Evolutionary conservation across 2,329 filamentous ascomycete species (phyloP).

Genomic region (Tolypocladium sp.): DNA sequence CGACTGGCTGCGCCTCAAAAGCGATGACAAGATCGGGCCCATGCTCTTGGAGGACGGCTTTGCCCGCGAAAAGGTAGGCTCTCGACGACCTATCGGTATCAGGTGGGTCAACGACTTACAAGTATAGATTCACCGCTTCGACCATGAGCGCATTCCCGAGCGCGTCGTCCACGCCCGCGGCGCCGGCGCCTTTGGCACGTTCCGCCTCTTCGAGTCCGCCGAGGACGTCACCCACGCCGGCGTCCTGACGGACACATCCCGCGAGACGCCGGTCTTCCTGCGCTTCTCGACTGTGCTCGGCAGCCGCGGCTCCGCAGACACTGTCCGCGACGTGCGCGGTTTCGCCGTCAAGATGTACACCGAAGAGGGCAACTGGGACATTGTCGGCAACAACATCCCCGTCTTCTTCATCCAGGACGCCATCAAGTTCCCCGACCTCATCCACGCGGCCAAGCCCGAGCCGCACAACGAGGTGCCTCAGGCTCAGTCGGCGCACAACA

Average conservation of each 20-base stretch:
- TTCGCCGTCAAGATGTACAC: constrained; percentile 62
- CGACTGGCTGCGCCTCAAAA: constrained; percentile 63
- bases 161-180: constrained; percentile 63
- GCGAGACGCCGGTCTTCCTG: constrained; percentile 32
- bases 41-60: constrained; percentile 56
- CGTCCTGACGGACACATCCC: constrained; percentile 45
- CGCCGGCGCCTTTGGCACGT: constrained; percentile 61
- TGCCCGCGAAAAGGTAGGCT: constrained; percentile 54
- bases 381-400: constrained; percentile 60
- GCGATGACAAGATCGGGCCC: constrained; percentile 56
- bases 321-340: constrained; percentile 72
- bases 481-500: constrained; percentile 62
- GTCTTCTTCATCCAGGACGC: constrained; percentile 64
- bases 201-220: constrained; percentile 56
- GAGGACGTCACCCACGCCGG: constrained; percentile 59
- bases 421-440: constrained; percentile 55
- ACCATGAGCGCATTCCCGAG: constrained; percentile 47
- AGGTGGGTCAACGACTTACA: constrained; percentile 2
- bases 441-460: constrained; percentile 62
- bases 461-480: constrained; percentile 68
- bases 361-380: constrained; percentile 60
- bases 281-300: constrained; percentile 74
- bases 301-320: constrained; percentile 68
- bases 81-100: too few species aligned
- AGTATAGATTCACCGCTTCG: constrained; percentile 60